Base-by-base conservation (phyloP, 2,329 filamentous ascomycete genomes). In the Nothomitra cinnamomea region DNA sequence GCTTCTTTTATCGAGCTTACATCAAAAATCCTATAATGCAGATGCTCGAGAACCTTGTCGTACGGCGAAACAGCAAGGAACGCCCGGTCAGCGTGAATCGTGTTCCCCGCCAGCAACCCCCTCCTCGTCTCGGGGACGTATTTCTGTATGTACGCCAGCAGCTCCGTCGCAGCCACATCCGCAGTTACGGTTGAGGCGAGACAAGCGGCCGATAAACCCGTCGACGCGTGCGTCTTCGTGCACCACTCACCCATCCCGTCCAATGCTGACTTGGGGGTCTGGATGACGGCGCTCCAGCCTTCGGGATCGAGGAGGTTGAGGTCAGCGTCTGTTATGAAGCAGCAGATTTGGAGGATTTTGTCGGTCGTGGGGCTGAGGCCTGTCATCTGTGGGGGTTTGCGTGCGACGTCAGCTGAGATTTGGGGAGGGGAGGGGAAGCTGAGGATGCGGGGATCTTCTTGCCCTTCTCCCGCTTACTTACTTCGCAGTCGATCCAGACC, bases 1-100 rank as follows among this genome's bases (percentile, higher is more conserved):
- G 87, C 89, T 71, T 98, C 92, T 70, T 96, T 96, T 63, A 96
- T 78, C 48, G 81, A 78, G 67, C 88, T 95, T 53, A 96, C 87
- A 65, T 98, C 92, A 49, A 96, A 70, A 58, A 98, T 85, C 15
- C 92, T 79, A 68, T 98, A 88, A 67, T 94, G 85, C 59, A 98
- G 71, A 67, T 92, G 79, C 54, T 84, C 78, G 50, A 86, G 69
- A 1, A 95, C 80, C 56, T 74, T 71, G 40, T 73, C 77, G 67
- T 90, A 98, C 0, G 89, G 88, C 54, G 74, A 74, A 57, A 78
- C 77, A 3, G 79, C 73, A 56, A 98, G 72, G 64, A 98, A 98
- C 1, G 79, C 79, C 61, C 80, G 80, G 67, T 98, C 92, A 2
- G 85, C 87, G 64, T 98, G 90, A 24, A 98, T 86, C 55, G 83